Conservation (phyloP, 345 rosid species). For the Isatis tinctoria region DNA sequence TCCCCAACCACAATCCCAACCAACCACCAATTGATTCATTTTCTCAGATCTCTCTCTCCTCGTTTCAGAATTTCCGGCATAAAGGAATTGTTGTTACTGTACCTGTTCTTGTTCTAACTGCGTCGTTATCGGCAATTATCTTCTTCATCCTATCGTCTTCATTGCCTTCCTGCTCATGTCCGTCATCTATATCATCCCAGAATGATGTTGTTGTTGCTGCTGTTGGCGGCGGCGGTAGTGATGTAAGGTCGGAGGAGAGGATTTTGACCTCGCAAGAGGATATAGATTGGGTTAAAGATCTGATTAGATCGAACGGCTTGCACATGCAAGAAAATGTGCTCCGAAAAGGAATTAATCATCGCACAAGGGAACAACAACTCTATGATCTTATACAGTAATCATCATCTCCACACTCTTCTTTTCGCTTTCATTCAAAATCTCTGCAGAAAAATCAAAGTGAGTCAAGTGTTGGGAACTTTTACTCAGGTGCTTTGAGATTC, state of each 20-base stretch:
- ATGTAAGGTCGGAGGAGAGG: constrained; percentile 25
- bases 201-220: constrained; percentile 8
- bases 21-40: too few species aligned
- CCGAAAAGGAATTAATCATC: constrained; percentile 90
- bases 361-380: constrained; percentile 80
- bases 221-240: background rate
- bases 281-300: constrained; percentile 71
- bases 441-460: background rate
- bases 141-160: constrained; percentile 61
- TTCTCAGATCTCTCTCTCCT: too few species aligned
- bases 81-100: constrained; percentile 58
- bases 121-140: constrained; percentile 48
- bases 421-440: background rate
- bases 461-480: background rate
- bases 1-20: too few species aligned
- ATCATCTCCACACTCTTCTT: background rate
- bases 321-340: constrained; percentile 83
- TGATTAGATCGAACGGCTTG: constrained; percentile 75
- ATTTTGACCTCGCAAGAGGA: constrained; percentile 53
- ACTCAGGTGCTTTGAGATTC: background rate
- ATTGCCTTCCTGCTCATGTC: constrained; percentile 54
- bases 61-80: too few species aligned
- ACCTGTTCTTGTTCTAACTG: constrained; percentile 56
- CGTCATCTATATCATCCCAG: constrained; percentile 29
- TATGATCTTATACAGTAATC: constrained; percentile 65